Evolutionary conservation across 1,284 basidiomycete species (phyloP).

Genomic region (Abortiporus biennis): DNA sequence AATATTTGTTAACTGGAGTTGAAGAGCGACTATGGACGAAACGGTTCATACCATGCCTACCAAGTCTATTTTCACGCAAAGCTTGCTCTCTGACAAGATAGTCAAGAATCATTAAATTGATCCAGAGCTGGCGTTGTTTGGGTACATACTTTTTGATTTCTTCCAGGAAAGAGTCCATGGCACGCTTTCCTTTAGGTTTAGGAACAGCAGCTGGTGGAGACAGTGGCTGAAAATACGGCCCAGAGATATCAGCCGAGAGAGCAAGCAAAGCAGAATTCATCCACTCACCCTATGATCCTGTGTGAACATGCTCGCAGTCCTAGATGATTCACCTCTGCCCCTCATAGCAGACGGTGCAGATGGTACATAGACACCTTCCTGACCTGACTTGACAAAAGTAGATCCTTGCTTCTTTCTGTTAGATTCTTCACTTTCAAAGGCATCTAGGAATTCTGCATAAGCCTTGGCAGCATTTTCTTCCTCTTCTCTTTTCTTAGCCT

Average conservation of each 20-base stretch:
- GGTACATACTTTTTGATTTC: conserved; percentile 88
- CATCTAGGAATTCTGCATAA: conserved; percentile 84
- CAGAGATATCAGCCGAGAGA: background rate
- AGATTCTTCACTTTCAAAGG: conserved; percentile 72
- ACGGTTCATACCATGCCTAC: conserved; percentile 62
- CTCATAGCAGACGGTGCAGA: conserved; percentile 21
- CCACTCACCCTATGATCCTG: conserved; percentile 26
- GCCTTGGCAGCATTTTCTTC: conserved; percentile 75
- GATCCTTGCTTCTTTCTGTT: conserved; percentile 46
- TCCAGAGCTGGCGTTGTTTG: background rate
- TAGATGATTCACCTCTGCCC: conserved; percentile 17
- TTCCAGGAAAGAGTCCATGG: conserved; percentile 90
- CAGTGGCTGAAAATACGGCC: conserved; percentile 34
- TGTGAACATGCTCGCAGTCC: conserved; percentile 25
- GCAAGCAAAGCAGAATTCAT: background rate
- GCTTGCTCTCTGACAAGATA: conserved; percentile 72
- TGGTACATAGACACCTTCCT: conserved; percentile 46
- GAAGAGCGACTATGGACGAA: too few relatives aligned
- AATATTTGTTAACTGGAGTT: background rate
- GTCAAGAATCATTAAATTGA: background rate
- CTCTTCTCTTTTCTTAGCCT: conserved; percentile 78
- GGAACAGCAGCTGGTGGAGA: conserved; percentile 45
- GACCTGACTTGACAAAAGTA: conserved; percentile 72
- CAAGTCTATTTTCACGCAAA: conserved; percentile 77
- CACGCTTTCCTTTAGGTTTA: conserved; percentile 83